Evolutionary conservation across 2,329 filamentous ascomycete genomes (phyloP), one percentile per base, ranked within the genome.

Genomic region (Colletotrichum sp.): DNA sequence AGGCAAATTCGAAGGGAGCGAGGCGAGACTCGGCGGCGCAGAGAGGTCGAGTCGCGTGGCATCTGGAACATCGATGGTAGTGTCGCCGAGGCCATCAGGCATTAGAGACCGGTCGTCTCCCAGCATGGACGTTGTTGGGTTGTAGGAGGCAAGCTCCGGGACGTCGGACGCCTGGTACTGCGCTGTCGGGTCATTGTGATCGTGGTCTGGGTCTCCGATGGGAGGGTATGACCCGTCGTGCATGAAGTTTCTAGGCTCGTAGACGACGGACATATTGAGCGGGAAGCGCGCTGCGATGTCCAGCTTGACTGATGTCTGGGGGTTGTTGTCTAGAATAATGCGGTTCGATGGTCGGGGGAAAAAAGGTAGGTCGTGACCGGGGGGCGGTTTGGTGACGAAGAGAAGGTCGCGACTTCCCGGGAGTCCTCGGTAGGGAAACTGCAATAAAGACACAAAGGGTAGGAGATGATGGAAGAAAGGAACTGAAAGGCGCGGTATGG

Each of bases 241-340:
- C 51, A 88, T 83, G 74, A 89, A 87, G 76, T 81, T 84, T 72
- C 87, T 82, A 29, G 86, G 81, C 76, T 90, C 87, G 78, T 87
- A 90, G 54, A 87, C 87, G 77, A 90, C 86, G 76, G 84, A 87
- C 87, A 89, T 89, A 63, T 78, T 84, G 79, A 55, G 27, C 36
- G 29, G 33, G 47, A 62, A 55, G 24, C 62, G 66, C 31, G 66
- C 71, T 68, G 69, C 66, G 34, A 57, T 61, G 68, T 74, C 61
- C 36, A 64, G 73, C 59, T 76, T 81, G 64, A 78, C 79, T 11
- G 69, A 57, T 70, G 47, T 34, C 34, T 15, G 59, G 66, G 69
- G 55, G 66, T 63, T 61, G 61, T 61, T 57, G 59, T 51, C 27
- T 33, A 61, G 18, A 31, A 31, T 57, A 61, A 29, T 65, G 69